Evolutionary conservation across 257 asterid genomes (phyloP).

Genomic region (Solanum chiquidenum): DNA sequence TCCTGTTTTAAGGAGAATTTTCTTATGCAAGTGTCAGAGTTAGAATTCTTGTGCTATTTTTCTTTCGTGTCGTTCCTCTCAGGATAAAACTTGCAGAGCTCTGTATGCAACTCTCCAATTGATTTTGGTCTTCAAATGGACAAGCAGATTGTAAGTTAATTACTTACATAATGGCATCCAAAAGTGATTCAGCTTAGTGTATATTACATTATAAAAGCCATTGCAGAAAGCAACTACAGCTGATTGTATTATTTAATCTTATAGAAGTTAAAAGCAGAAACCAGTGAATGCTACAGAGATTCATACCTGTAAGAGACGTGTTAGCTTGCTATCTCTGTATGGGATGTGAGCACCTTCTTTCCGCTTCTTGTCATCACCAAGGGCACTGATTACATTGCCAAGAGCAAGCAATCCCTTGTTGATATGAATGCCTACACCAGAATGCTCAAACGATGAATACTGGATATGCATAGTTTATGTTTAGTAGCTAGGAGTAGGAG

Average conservation of each 20-base stretch:
- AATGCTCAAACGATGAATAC: neutral
- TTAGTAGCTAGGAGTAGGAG: neutral
- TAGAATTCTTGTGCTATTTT: neutral
- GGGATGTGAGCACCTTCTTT: slow-evolving; percentile 99
- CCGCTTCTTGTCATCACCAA: slow-evolving; percentile 91
- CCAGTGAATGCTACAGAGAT: neutral
- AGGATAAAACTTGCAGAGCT: neutral
- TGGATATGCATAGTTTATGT: neutral
- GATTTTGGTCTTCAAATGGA: neutral
- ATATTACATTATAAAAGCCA: neutral
- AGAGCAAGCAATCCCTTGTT: slow-evolving; percentile 92
- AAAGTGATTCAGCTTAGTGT: neutral
- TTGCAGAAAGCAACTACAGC: neutral
- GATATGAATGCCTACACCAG: slow-evolving; percentile 79
- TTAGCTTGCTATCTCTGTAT: slow-evolving; percentile 96
- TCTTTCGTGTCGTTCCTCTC: neutral
- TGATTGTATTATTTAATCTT: neutral
- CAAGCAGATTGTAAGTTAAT: neutral
- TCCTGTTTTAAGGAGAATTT: neutral
- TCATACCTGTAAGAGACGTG: slow-evolving; percentile 80
- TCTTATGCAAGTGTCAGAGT: neutral
- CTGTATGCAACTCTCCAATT: neutral
- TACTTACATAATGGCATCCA: neutral
- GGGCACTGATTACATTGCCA: slow-evolving; percentile 95
- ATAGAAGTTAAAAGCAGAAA: neutral